Evolutionary conservation across 768 basidiomycete species (phyloP).

Genomic region (Hygrocybe punicea): DNA sequence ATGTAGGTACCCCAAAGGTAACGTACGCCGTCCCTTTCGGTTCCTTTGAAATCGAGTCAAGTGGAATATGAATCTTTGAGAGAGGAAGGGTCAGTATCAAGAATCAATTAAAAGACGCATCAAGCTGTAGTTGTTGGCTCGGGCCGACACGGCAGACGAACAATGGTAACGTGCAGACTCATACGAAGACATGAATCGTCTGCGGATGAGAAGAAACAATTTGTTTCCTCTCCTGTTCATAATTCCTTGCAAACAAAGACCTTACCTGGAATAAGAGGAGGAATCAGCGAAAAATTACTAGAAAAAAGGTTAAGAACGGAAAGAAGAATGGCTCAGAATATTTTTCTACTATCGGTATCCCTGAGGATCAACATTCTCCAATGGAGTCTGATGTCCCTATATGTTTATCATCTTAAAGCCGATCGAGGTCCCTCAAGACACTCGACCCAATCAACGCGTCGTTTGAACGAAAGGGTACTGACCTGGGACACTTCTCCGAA

Average conservation of each 20-base stretch:
- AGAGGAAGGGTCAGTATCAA: constrained; percentile 12
- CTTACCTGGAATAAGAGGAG: constrained; percentile 35
- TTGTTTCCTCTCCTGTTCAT: too few relatives aligned
- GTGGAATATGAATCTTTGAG: constrained; percentile 47
- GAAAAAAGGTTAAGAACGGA: constrained; percentile 2
- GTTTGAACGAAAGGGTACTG: constrained; percentile 22
- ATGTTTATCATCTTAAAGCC: constrained; percentile 12
- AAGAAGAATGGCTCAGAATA: constrained; percentile 35
- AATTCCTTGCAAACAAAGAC: too few relatives aligned
- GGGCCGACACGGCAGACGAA: neutral
- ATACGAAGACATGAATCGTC: constrained; percentile 30
- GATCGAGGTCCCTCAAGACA: neutral
- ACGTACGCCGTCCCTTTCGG: constrained; percentile 53
- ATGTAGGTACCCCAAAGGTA: constrained; percentile 39
- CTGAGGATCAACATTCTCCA: constrained; percentile 40
- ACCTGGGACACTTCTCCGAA: constrained; percentile 81
- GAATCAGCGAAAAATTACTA: constrained; percentile 15
- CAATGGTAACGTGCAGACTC: constrained; percentile 6
- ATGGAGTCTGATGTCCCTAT: constrained; percentile 20
- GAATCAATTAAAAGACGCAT: neutral
- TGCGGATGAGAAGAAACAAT: too few relatives aligned
- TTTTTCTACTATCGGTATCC: constrained; percentile 52
- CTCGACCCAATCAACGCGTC: constrained; percentile 5
- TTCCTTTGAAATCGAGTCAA: constrained; percentile 44
- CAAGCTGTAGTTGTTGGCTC: neutral